These are phyloP conservation scores for Rhypophila decipiens DNA, from an alignment of 495 filamentous ascomycete genomes.

Conservation along the genomic window DNA sequence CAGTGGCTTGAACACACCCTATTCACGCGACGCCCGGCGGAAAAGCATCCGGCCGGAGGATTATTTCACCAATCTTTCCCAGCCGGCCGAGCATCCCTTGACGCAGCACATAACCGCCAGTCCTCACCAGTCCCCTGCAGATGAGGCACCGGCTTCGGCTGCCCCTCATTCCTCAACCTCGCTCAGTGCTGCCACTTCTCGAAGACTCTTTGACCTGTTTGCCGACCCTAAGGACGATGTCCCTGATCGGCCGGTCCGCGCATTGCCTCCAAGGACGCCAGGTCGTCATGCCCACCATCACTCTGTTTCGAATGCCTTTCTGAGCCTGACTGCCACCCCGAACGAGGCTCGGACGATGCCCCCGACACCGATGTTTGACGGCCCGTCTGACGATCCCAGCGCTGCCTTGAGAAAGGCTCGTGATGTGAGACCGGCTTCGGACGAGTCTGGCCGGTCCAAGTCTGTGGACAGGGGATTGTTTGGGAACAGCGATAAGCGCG, in stretches of 20 bases:
- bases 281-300: constrained; percentile 33
- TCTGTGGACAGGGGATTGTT: constrained; percentile 53
- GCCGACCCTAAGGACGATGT: constrained; percentile 44
- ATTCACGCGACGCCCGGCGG: constrained; percentile 49
- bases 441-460: constrained; percentile 40
- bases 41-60: constrained; percentile 70
- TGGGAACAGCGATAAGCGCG: constrained; percentile 52
- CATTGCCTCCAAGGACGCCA: constrained; percentile 11
- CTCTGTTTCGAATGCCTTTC: constrained; percentile 51
- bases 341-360: constrained; percentile 36
- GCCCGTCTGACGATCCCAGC: constrained; percentile 30
- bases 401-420: constrained; percentile 35
- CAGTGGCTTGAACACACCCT: constrained; percentile 28
- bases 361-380: constrained; percentile 44
- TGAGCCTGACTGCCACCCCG: constrained; percentile 29
- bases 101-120: constrained; percentile 74
- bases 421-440: constrained; percentile 39
- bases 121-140: constrained; percentile 49
- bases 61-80: constrained; percentile 44
- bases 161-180: constrained; percentile 37
- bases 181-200: constrained; percentile 29
- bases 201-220: constrained; percentile 31
- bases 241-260: constrained; percentile 22
- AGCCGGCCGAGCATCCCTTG: constrained; percentile 65
- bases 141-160: constrained; percentile 22